Evolutionary conservation across 2,329 filamentous ascomycete species (phyloP), one percentile per base, ranked within the genome.

Genomic region (Leptographium lundbergii): DNA sequence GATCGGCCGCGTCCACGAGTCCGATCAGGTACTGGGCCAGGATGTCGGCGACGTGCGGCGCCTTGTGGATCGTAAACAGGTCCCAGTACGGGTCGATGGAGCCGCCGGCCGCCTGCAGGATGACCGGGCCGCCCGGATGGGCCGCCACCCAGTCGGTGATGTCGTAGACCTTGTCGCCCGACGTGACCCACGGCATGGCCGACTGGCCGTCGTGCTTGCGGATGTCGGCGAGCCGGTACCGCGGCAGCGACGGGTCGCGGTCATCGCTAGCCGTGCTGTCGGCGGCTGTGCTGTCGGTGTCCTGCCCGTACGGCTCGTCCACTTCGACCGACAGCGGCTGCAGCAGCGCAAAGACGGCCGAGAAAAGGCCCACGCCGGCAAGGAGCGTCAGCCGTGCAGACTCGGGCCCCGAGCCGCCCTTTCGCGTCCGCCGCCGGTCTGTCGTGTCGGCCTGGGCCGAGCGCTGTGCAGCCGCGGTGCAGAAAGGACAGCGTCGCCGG

Each of bases 71-170:
- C 54, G 78, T 75, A 67, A 88, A 88, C 57, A 88, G 85, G 61
- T 86, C 75, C 85, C 85, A 88, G 70, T 86, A 87, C 0, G 80
- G 78, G 57, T 88, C 84, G 56, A 88, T 79, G 58, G 78, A 80
- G 45, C 80, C 79, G 4, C 85, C 85, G 1, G 82, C 83, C 1
- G 85, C 85, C 34, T 81, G 77, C 10, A 87, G 73, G 60, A 88
- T 88, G 17, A 88, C 82, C 57, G 86, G 80, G 50, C 85, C 85
- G 4, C 85, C 85, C 0, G 85, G 85, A 66, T 88, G 85, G 0
- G 77, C 81, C 1, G 75, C 72, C 25, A 87, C 72, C 82, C 84
- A 88, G 56, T 86, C 81, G 1, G 84, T 87, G 57, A 88, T 87
- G 65, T 88, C 81, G 73, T 87, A 88, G 24, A 88, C 83, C 59